Percentiles rank a stretch among this genome's conserved stretches.
These are phyloP conservation scores for Trypanosoma lewisi DNA, from an alignment of 208 protist species.

Conservation along the genomic window DNA sequence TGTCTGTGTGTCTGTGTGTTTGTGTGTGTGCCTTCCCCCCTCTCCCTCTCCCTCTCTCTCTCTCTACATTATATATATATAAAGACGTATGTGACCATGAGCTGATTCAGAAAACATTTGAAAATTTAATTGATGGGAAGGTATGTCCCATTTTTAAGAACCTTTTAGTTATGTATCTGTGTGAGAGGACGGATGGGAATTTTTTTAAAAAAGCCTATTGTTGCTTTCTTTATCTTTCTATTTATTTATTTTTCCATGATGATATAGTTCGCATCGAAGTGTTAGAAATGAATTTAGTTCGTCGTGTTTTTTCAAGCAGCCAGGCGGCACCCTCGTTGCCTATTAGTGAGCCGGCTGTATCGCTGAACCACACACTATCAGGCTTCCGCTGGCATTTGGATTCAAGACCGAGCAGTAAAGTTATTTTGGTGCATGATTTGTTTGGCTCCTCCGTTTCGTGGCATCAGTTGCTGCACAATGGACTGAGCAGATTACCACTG, in stretches of 20 bases:
- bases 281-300: constrained; percentile 24
- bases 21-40: too few relatives aligned
- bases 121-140: too few relatives aligned
- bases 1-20: too few relatives aligned
- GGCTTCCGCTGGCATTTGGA: constrained; percentile 85
- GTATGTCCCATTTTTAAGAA: too few relatives aligned
- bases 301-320: constrained; percentile 17
- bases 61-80: too few relatives aligned
- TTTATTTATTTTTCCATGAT: background rate
- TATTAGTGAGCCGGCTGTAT: constrained; percentile 25
- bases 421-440: constrained; percentile 77
- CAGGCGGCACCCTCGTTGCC: background rate
- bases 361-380: constrained; percentile 54
- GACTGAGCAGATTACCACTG: constrained; percentile 42
- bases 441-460: constrained; percentile 50
- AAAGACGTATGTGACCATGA: too few relatives aligned
- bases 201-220: constrained; percentile 9
- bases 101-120: too few relatives aligned
- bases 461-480: constrained; percentile 60
- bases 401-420: constrained; percentile 53
- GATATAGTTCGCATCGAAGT: background rate
- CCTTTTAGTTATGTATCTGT: too few relatives aligned
- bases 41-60: too few relatives aligned
- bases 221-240: constrained; percentile 3
- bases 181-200: background rate